Evolutionary conservation across 176 grass and related monocot genomes (phyloP).

Genomic region (sorghum (Sorghum bicolor)): Sorghum_bicolor_NCBIv3 NC_012870.2:15019501-15020000

Average conservation of each 20-base stretch:
- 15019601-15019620: constrained; percentile 5
- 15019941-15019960: not conserved
- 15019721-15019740: not conserved
- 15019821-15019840: constrained; percentile 96
- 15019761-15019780: not conserved
- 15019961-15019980: constrained; percentile 9
- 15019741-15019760: not conserved
- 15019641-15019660: not conserved
- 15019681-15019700: not conserved
- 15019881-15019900: constrained; percentile 81
- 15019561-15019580: not conserved
- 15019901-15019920: constrained; percentile 16
- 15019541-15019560: not conserved
- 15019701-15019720: not conserved
- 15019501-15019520: not conserved
- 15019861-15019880: constrained; percentile 94
- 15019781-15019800: constrained; percentile 22
- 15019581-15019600: not conserved
- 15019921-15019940: constrained; percentile 6
- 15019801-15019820: constrained; percentile 37
- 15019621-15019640: not conserved
- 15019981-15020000: constrained; percentile 17
- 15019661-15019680: not conserved
- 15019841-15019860: constrained; percentile 87
- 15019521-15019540: not conserved